These are phyloP conservation scores for Penicillium sp. DNA, from an alignment of 2,329 filamentous ascomycete species.

Conservation along the genomic window DNA sequence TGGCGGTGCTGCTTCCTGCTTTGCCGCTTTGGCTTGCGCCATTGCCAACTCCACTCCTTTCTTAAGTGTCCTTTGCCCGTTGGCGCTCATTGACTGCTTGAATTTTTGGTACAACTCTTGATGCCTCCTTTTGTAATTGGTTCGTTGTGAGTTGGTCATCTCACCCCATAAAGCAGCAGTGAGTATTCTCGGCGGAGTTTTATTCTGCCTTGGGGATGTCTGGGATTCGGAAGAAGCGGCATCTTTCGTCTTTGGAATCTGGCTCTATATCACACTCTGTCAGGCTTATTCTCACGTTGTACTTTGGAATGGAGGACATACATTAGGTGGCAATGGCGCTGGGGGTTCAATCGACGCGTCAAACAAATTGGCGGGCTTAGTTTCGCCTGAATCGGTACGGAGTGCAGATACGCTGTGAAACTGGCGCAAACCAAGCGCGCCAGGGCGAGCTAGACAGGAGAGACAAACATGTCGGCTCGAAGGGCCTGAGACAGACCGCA, in stretches of 20 bases:
- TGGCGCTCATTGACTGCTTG: not conserved
- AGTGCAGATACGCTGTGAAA: conserved; percentile 25
- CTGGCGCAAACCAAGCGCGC: conserved; percentile 24
- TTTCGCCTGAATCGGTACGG: conserved; percentile 11
- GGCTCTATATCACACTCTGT: not conserved
- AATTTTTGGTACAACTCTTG: not conserved
- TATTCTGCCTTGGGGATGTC: not conserved
- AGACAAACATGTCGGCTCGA: conserved; percentile 36
- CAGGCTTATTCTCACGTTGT: not conserved
- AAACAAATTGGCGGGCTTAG: not conserved
- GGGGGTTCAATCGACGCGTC: not conserved
- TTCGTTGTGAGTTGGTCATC: not conserved
- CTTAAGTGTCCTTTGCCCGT: not conserved
- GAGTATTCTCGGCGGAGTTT: not conserved
- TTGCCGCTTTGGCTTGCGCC: no score
- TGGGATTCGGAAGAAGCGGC: not conserved
- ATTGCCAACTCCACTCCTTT: not conserved
- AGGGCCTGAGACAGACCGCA: conserved; percentile 39
- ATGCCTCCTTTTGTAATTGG: not conserved
- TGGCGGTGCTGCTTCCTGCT: not conserved
- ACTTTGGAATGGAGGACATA: not conserved
- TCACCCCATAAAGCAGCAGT: not conserved
- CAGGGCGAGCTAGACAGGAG: conserved; percentile 30
- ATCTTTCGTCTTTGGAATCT: not conserved
- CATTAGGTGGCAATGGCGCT: not conserved